These are phyloP conservation scores for Asterella californica DNA, from an alignment of 225 moss, liverwort and hornwort genomes.

Conservation along the genomic window DNA sequence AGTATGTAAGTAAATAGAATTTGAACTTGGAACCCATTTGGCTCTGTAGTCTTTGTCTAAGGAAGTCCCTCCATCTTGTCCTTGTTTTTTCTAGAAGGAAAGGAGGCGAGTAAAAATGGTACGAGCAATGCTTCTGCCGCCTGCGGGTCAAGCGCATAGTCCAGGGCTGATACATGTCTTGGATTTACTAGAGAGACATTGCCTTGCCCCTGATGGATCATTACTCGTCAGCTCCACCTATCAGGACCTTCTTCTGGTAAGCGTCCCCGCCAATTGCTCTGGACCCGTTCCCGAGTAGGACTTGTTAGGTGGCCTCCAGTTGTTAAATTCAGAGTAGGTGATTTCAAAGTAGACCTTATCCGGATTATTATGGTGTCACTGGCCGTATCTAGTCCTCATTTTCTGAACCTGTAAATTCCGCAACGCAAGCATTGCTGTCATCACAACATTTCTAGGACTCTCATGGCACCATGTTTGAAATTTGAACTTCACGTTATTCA, in stretches of 20 bases:
- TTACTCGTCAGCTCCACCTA: slow-evolving; percentile 73
- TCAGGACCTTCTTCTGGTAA: slow-evolving; percentile 79
- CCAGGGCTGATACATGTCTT: slow-evolving; percentile 75
- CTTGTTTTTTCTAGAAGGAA: not conserved
- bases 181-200: slow-evolving; percentile 96
- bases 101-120: slow-evolving; percentile 47
- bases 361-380: not conserved
- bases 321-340: not conserved
- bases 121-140: slow-evolving; percentile 79
- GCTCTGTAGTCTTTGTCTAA: too few species aligned
- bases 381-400: not conserved
- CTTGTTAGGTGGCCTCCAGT: not conserved
- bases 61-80: too few species aligned
- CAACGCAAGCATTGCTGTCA: not conserved
- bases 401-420: not conserved
- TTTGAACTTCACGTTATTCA: not conserved
- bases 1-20: too few species aligned
- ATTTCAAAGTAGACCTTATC: not conserved
- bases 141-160: slow-evolving; percentile 59
- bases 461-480: not conserved
- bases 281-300: not conserved
- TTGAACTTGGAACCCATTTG: too few species aligned
- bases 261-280: not conserved
- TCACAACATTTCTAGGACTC: not conserved
- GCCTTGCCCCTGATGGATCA: slow-evolving; percentile 79